Base-by-base conservation (phyloP, 1,284 basidiomycete genomes). In the Amylostereum areolatum region DNA sequence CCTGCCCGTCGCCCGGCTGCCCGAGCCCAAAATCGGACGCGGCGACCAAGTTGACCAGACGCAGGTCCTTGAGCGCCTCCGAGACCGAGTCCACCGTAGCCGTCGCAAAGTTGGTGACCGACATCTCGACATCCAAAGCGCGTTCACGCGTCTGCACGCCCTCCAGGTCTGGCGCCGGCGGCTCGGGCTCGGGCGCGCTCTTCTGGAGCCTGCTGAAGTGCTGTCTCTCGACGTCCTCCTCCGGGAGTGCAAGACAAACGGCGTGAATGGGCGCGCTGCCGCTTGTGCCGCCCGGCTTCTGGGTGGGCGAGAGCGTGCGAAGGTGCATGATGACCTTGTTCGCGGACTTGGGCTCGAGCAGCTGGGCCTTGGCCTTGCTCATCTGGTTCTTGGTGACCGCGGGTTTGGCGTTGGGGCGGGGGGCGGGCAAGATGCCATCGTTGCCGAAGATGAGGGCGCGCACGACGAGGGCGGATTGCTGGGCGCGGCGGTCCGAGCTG, bases 301-400 rank as follows among this genome's bases (percentile, higher is more conserved):
- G 69, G 29, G 66, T 61, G 49, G 80, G 73, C 48, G 41, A 28
- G 10, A 89, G 64, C 27, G 68, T 59, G 41, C 78, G 79, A 9
- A 90, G 71, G 48, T 88, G 79, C 11, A 74, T 69, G 55, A 90
- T 87, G 53, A 90, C 71, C 59, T 75, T 81, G 61, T 81, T 80
- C 28, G 86, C 88, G 12, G 75, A 69, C 62, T 83, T 82, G 27
- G 83, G 79, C 42, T 81, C 62, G 55, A 80, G 68, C 24, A 90
- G 76, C 66, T 83, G 77, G 10, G 80, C 72, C 67, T 89, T 92
- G 62, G 85, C 75, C 62, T 83, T 85, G 60, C 69, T 78, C 50
- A 87, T 60, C 59, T 81, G 75, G 10, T 76, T 69, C 54, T 69
- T 73, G 25, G 79, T 72, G 24, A 71, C 52, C 28, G 63, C 54